Evolutionary conservation across 345 rosid genomes (phyloP).

Genomic region (Lagerstroemia speciosa): DNA sequence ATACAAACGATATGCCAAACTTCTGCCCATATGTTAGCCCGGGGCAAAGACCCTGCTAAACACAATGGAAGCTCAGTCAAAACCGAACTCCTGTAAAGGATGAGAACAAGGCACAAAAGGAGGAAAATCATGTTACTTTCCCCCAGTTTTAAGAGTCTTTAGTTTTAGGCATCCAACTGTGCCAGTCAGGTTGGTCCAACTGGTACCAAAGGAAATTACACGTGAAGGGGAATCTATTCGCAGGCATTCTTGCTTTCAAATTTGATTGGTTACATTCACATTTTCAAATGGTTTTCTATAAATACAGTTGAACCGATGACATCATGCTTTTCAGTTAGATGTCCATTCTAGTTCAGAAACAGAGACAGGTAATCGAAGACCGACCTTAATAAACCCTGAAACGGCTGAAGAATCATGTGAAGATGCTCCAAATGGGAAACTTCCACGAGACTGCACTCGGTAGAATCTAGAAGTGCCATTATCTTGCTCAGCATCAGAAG

Average conservation of each 20-base stretch:
- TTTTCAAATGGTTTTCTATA: background rate
- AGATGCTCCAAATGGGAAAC: constrained; percentile 24
- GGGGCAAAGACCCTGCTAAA: constrained; percentile 71
- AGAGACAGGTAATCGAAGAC: constrained; percentile 10
- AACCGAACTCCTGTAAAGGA: background rate
- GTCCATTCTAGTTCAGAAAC: background rate
- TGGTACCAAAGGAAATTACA: too few relatives aligned
- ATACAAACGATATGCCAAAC: constrained; percentile 53
- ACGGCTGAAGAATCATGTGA: constrained; percentile 35
- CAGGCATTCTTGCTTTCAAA: too few relatives aligned
- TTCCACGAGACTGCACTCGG: constrained; percentile 21
- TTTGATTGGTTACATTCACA: too few relatives aligned
- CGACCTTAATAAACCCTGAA: constrained; percentile 73
- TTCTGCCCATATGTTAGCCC: constrained; percentile 76
- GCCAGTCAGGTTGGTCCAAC: background rate
- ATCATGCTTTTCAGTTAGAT: background rate
- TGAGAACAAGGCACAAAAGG: background rate
- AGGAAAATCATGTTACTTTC: background rate
- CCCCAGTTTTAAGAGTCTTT: background rate
- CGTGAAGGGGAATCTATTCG: too few relatives aligned
- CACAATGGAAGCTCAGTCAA: background rate
- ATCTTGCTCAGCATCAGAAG: constrained; percentile 25
- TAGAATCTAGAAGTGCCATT: constrained; percentile 27
- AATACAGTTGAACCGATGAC: background rate
- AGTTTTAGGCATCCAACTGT: background rate